A percentile compares a stretch with the other conserved stretches of the same genome.
These are phyloP conservation scores for Exophiala bonariae DNA, from an alignment of 2,329 filamentous ascomycete species.

Conservation along the genomic window DNA sequence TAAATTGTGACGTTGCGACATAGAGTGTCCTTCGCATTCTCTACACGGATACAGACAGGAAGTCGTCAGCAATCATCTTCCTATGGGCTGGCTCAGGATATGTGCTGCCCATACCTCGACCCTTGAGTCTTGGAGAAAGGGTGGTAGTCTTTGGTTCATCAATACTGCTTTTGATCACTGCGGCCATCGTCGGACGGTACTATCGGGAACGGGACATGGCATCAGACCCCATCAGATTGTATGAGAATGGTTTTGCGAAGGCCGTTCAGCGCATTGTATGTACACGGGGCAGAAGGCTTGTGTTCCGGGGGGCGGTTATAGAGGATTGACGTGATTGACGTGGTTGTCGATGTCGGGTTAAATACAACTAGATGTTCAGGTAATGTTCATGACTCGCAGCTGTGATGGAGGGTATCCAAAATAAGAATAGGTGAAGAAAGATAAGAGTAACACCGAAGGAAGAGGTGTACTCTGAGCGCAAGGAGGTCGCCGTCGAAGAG, in stretches of 20 bases:
- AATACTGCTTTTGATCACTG: conserved; percentile 41
- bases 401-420: conserved; percentile 20
- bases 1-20: conserved; percentile 94
- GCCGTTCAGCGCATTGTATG: conserved; percentile 8
- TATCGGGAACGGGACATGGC: conserved; percentile 17
- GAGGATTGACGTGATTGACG: too few relatives aligned
- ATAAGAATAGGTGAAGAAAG: conserved; percentile 8
- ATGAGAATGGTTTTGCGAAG: conserved; percentile 4
- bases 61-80: conserved; percentile 4
- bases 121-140: conserved; percentile 49
- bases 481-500: conserved; percentile 4
- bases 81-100: neutral
- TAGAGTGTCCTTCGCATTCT: conserved; percentile 80
- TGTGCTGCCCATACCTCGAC: conserved; percentile 42
- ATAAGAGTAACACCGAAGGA: conserved; percentile 9
- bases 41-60: conserved; percentile 39
- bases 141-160: conserved; percentile 47
- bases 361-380: too few relatives aligned
- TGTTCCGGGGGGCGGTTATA: neutral
- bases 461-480: conserved; percentile 32
- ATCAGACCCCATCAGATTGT: conserved; percentile 18
- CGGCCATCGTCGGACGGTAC: conserved; percentile 38
- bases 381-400: conserved; percentile 12
- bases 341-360: conserved; percentile 1
- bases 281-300: too few relatives aligned